phyloP scores from a whole-genome alignment of 2,329 filamentous ascomycete genomes.

The Talaromyces albobiverticillius region DNA sequence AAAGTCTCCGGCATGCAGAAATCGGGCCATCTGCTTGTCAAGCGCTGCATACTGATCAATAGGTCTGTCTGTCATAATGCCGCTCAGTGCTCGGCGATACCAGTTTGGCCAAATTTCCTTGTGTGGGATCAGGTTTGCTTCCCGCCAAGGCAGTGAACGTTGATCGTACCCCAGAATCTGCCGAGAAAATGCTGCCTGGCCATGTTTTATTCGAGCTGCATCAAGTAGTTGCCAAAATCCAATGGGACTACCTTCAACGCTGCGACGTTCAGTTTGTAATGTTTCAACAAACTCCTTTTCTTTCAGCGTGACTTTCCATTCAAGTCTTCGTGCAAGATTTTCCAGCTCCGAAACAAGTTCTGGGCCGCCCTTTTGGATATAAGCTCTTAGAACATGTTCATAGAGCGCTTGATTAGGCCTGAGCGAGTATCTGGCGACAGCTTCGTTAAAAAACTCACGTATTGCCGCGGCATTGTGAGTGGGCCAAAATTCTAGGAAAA shows the following conservation, averaged over 20 bases:
- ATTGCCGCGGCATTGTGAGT: conserved; percentile 32
- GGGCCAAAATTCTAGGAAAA: conserved; percentile 42
- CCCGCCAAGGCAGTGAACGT: conserved; percentile 25
- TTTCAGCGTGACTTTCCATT: conserved; percentile 33
- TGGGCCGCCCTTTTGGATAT: conserved; percentile 36
- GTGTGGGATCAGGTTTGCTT: conserved; percentile 26
- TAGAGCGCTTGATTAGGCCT: conserved; percentile 37
- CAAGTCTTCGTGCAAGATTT: conserved; percentile 26
- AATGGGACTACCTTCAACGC: conserved; percentile 32
- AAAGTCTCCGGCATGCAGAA: conserved; percentile 35
- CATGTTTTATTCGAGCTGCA: conserved; percentile 32
- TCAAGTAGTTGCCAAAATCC: conserved; percentile 42
- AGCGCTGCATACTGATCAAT: conserved; percentile 33
- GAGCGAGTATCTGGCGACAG: conserved; percentile 35
- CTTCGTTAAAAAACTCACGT: conserved; percentile 34
- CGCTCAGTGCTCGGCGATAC: conserved; percentile 30
- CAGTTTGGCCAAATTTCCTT: conserved; percentile 21
- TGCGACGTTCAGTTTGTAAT: conserved; percentile 32
- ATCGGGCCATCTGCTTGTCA: conserved; percentile 36
- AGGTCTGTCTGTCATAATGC: conserved; percentile 24
- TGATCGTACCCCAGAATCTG: conserved; percentile 36
- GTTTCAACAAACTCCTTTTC: conserved; percentile 29
- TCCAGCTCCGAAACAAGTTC: conserved; percentile 31
- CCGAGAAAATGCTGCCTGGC: conserved; percentile 29
- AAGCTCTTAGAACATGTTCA: conserved; percentile 38